These are phyloP conservation scores for Xylaria telfairii DNA, from an alignment of 495 filamentous ascomycete genomes.

Conservation along the genomic window DNA sequence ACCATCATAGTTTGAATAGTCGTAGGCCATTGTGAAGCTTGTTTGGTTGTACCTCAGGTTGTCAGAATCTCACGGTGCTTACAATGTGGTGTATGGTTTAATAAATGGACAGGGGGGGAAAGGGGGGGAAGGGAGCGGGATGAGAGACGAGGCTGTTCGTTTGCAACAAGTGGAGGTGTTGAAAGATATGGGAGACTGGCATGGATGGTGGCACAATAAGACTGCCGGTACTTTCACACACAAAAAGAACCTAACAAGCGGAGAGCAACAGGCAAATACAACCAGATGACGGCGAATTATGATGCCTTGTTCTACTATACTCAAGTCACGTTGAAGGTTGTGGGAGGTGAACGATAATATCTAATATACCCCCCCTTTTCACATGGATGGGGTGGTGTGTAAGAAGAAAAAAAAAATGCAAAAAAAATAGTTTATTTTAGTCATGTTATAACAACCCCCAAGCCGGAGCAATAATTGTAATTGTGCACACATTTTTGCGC, in stretches of 20 bases:
- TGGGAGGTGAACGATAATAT: constrained; percentile 3
- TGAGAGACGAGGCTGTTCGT: not conserved
- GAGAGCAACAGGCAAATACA: not conserved
- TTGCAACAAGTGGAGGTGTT: not conserved
- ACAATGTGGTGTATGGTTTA: constrained; percentile 6
- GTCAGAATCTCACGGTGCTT: not conserved
- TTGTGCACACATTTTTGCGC: not conserved
- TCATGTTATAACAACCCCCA: not conserved
- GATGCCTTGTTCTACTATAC: not conserved
- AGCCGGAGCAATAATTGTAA: not conserved
- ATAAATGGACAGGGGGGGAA: not conserved
- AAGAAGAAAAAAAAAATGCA: not conserved
- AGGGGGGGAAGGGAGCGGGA: not conserved
- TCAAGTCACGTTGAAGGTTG: not conserved
- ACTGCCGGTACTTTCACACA: not conserved
- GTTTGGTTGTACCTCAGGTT: not conserved
- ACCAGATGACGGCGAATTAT: not conserved
- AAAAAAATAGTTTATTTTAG: constrained; percentile 12
- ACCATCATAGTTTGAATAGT: constrained; percentile 55
- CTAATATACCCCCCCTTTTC: not conserved
- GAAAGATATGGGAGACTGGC: not conserved
- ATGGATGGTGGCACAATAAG: constrained; percentile 2
- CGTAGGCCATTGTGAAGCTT: constrained; percentile 49
- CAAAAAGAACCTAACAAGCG: not conserved
- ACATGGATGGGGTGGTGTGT: not conserved